These are phyloP conservation scores for Phialemonium atrogriseum DNA, from an alignment of 2,329 filamentous ascomycete species.

Conservation along the genomic window DNA sequence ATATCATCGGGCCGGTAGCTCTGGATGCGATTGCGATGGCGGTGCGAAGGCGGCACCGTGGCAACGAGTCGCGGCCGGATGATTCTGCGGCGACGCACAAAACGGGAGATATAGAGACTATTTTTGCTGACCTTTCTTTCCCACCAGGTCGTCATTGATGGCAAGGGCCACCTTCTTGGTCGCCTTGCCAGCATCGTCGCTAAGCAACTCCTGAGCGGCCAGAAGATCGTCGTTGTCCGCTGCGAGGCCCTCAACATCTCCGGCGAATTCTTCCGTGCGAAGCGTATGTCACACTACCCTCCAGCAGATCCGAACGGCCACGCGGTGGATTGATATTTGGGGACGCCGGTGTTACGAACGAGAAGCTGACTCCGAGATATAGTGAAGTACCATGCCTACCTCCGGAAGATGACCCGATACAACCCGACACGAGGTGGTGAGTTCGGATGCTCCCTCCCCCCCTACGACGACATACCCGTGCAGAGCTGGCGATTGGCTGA, in stretches of 20 bases:
- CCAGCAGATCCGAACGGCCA: constrained; percentile 1
- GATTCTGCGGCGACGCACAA: neutral
- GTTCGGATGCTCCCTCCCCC: constrained; percentile 24
- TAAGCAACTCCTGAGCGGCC: constrained; percentile 97
- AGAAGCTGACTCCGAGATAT: constrained; percentile 42
- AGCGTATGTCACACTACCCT: constrained; percentile 69
- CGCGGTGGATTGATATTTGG: neutral
- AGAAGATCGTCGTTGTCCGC: constrained; percentile 99
- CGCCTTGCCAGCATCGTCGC: constrained; percentile 96
- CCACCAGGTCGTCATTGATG: constrained; percentile 90
- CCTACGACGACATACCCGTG: too few species aligned
- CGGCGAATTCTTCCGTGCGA: constrained; percentile 99
- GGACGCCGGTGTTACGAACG: neutral
- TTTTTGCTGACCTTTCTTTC: constrained; percentile 22
- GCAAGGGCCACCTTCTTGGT: constrained; percentile 99
- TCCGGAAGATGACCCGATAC: constrained; percentile 99
- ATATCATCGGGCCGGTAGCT: neutral
- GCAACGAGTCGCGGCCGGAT: neutral
- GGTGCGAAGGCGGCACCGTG: neutral
- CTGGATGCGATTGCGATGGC: neutral
- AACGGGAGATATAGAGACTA: neutral
- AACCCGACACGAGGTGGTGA: constrained; percentile 97
- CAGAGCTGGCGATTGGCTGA: constrained; percentile 40
- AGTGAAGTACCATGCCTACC: constrained; percentile 99
- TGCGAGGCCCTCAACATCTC: constrained; percentile 99